phyloP scores from a whole-genome alignment of 2,329 filamentous ascomycete genomes.

The Grosmannia clavigera region DNA sequence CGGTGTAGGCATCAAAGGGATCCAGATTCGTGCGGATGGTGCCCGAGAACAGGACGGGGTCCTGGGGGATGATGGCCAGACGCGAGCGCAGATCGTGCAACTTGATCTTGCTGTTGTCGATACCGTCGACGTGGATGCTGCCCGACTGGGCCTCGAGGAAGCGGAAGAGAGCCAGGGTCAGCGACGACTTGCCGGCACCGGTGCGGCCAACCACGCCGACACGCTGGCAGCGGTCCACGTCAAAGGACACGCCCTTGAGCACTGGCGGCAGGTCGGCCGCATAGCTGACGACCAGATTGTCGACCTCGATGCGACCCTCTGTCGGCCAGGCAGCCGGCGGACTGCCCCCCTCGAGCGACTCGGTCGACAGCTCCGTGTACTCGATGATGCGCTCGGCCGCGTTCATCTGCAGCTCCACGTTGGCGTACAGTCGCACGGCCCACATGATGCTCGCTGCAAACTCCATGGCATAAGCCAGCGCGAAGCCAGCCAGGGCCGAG shows the following conservation, averaged over 20 bases:
- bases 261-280: conserved; percentile 59
- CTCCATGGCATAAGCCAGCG: conserved; percentile 59
- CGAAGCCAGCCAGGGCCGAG: conserved; percentile 62
- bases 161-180: conserved; percentile 65
- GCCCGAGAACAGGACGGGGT: conserved; percentile 71
- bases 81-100: conserved; percentile 60
- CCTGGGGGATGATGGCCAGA: conserved; percentile 68
- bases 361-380: conserved; percentile 57
- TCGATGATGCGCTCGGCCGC: conserved; percentile 64
- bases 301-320: conserved; percentile 60
- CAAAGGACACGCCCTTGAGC: conserved; percentile 56
- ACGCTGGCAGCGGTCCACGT: conserved; percentile 52
- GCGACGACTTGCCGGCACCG: conserved; percentile 64
- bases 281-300: conserved; percentile 60
- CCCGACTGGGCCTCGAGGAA: conserved; percentile 60
- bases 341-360: conserved; percentile 46
- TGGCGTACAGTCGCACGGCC: conserved; percentile 55
- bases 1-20: conserved; percentile 58
- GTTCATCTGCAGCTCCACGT: conserved; percentile 68
- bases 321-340: conserved; percentile 65
- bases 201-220: conserved; percentile 70
- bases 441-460: conserved; percentile 53
- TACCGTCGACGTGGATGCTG: conserved; percentile 55
- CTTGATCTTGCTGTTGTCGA: conserved; percentile 61
- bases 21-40: conserved; percentile 68